Conservation (phyloP, 2,329 filamentous ascomycete genomes). For the Madurella mycetomatis region DNA sequence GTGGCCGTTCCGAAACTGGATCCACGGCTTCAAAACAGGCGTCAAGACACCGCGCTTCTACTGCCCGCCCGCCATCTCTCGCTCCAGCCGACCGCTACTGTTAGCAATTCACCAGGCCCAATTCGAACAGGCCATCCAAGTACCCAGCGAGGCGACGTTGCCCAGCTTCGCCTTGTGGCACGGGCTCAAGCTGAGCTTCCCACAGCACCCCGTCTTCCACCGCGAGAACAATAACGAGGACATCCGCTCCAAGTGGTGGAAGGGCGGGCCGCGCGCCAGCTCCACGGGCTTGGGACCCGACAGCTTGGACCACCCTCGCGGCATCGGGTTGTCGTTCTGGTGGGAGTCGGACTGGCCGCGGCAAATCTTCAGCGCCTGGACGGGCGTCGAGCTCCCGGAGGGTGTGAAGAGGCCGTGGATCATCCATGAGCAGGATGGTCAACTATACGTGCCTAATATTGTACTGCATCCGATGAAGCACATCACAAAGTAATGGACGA, state of each 20-base stretch:
- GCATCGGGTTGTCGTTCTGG: conserved; percentile 30
- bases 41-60: conserved; percentile 30
- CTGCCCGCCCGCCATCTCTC: conserved; percentile 35
- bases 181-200: conserved; percentile 36
- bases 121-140: conserved; percentile 27
- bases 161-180: conserved; percentile 36
- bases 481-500: not conserved
- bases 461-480: conserved; percentile 37
- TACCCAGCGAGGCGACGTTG: conserved; percentile 35
- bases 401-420: conserved; percentile 26
- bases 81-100: conserved; percentile 31
- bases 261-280: conserved; percentile 27
- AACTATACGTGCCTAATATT: conserved; percentile 34
- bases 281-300: conserved; percentile 27
- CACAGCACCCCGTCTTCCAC: conserved; percentile 35
- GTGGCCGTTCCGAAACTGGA: conserved; percentile 34
- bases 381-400: conserved; percentile 21
- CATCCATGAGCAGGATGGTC: conserved; percentile 28
- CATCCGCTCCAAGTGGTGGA: conserved; percentile 28
- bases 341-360: conserved; percentile 34
- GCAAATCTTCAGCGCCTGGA: conserved; percentile 33
- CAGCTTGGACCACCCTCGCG: conserved; percentile 23
- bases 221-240: conserved; percentile 23
- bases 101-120: conserved; percentile 33
- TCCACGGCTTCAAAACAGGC: conserved; percentile 27